phyloP scores from a whole-genome alignment of 2,329 filamentous ascomycete genomes.

The Aspergillus sp. region DNA sequence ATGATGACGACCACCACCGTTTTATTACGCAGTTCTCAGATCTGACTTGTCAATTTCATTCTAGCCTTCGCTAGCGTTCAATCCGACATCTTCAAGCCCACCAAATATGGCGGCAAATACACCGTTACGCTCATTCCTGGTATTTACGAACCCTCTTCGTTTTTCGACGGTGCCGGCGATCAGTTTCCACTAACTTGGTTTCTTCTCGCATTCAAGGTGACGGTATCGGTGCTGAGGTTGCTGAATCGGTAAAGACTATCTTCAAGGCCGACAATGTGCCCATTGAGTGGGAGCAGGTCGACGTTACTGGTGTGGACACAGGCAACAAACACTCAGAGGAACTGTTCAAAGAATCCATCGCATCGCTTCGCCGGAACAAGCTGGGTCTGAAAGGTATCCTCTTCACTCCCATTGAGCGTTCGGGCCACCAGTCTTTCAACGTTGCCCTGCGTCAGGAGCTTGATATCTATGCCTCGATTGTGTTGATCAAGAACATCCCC shows the following conservation, averaged over 20 bases:
- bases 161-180: no score
- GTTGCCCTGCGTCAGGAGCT: slow-evolving; percentile 98
- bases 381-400: slow-evolving; percentile 97
- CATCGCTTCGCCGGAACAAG: slow-evolving; percentile 96
- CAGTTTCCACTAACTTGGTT: no score
- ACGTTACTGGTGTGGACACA: slow-evolving; percentile 82
- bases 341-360: slow-evolving; percentile 89
- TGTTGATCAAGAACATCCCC: slow-evolving; percentile 98
- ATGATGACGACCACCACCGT: no score
- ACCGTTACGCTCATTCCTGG: slow-evolving; percentile 97
- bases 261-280: slow-evolving; percentile 99
- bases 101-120: slow-evolving; percentile 99
- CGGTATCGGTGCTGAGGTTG: slow-evolving; percentile 95
- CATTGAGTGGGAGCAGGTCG: slow-evolving; percentile 97
- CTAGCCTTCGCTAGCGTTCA: slow-evolving; percentile 70
- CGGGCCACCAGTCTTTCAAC: slow-evolving; percentile 98
- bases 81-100: slow-evolving; percentile 96
- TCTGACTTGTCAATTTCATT: slow-evolving; percentile 14
- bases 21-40: not conserved
- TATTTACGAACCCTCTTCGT: slow-evolving; percentile 27
- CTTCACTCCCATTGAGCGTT: slow-evolving; percentile 92
- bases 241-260: slow-evolving; percentile 96
- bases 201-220: slow-evolving; percentile 49
- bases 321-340: slow-evolving; percentile 84
- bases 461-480: slow-evolving; percentile 97